phyloP scores from a whole-genome alignment of 148 eudicot genomes.

The Fagopyrum tataricum region DNA sequence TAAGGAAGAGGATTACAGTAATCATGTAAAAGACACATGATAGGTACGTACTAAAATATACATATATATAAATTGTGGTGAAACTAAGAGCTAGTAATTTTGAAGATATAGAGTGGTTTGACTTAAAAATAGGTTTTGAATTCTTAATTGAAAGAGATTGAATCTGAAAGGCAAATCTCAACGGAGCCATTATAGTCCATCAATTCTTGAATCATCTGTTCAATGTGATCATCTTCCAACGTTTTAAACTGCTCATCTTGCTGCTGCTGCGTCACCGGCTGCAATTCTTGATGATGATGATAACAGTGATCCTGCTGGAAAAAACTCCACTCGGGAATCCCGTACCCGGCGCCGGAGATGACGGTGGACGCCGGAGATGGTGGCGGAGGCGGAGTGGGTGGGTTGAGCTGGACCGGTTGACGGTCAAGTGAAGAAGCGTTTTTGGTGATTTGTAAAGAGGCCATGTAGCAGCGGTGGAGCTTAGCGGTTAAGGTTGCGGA shows the following conservation, averaged over 20 bases:
- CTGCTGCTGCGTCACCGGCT: constrained; percentile 10
- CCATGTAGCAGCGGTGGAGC: constrained; percentile 73
- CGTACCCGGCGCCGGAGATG: too few relatives aligned
- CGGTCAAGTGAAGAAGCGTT: not conserved
- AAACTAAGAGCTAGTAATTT: too few relatives aligned
- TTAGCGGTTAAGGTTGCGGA: constrained; percentile 71
- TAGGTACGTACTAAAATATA: constrained; percentile 10
- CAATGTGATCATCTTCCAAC: constrained; percentile 76
- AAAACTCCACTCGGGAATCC: not conserved
- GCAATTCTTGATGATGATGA: not conserved
- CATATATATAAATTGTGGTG: not conserved
- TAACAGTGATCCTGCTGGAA: not conserved
- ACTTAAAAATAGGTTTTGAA: not conserved
- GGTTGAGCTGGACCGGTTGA: not conserved
- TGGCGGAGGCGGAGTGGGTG: too few relatives aligned
- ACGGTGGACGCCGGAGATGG: not conserved
- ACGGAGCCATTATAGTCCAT: constrained; percentile 54
- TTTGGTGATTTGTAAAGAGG: constrained; percentile 25
- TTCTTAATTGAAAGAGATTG: not conserved
- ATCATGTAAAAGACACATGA: not conserved
- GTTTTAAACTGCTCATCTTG: constrained; percentile 26
- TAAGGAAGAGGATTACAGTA: constrained; percentile 6
- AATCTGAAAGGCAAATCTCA: constrained; percentile 28
- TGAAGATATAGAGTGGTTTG: not conserved
- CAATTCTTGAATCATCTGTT: constrained; percentile 90